Conservation (phyloP, 805 yeast species). For the Candida nitratophila region DNA sequence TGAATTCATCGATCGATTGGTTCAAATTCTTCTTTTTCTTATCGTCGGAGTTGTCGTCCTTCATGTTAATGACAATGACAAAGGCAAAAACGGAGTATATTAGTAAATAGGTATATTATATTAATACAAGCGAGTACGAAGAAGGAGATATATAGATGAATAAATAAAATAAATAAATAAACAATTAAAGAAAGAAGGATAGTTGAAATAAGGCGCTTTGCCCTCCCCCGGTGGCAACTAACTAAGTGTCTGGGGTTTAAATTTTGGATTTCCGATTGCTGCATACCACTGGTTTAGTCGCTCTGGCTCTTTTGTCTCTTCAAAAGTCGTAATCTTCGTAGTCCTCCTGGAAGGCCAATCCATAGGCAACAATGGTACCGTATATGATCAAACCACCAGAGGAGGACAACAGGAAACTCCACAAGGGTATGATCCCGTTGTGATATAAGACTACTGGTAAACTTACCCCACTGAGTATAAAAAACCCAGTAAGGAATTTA, state of each 20-base stretch:
- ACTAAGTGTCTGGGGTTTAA: too few species aligned
- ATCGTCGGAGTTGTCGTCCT: not conserved
- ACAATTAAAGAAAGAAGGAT: too few species aligned
- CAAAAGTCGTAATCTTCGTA: conserved; percentile 38
- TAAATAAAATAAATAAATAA: too few species aligned
- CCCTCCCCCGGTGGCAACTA: too few species aligned
- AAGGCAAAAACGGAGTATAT: too few species aligned
- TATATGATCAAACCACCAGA: conserved; percentile 81
- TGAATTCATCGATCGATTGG: not conserved
- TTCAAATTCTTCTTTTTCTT: not conserved
- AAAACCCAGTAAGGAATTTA: conserved; percentile 25
- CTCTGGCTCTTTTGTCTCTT: not conserved
- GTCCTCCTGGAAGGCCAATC: conserved; percentile 60
- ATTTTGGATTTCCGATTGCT: too few species aligned
- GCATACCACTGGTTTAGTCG: not conserved
- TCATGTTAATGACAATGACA: too few species aligned
- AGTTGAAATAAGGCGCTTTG: too few species aligned
- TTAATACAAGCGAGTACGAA: too few species aligned
- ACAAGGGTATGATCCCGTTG: conserved; percentile 17
- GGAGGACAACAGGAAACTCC: conserved; percentile 52
- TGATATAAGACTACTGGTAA: conserved; percentile 27
- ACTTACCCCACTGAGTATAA: conserved; percentile 25
- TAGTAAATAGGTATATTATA: too few species aligned
- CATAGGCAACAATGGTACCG: conserved; percentile 74
- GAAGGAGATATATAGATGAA: too few species aligned